Evolutionary conservation across 1,284 basidiomycete genomes (phyloP).

Genomic region (Cutaneotrichosporon dermatis): DNA sequence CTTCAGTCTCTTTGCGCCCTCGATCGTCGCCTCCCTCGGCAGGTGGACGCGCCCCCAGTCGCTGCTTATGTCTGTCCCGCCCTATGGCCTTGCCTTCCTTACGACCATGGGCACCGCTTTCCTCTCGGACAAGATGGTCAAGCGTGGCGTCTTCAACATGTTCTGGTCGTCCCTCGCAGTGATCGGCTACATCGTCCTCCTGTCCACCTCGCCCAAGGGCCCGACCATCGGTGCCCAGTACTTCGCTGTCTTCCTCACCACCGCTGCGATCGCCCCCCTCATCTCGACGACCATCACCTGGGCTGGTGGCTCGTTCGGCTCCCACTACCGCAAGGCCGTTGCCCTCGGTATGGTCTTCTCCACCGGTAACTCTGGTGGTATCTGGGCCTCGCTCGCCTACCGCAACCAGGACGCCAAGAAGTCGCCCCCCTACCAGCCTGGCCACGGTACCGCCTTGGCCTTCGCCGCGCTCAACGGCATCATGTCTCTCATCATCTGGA

Average conservation of each 20-base stretch:
- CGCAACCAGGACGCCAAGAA: conserved; percentile 33
- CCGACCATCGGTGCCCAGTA: conserved; percentile 41
- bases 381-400: conserved; percentile 50
- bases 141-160: conserved; percentile 50
- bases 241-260: conserved; percentile 51
- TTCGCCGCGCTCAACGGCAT: conserved; percentile 43
- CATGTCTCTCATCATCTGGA: conserved; percentile 38
- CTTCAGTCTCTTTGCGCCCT: conserved; percentile 46
- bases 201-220: conserved; percentile 4
- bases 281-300: conserved; percentile 52
- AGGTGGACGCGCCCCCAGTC: conserved; percentile 45
- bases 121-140: conserved; percentile 44
- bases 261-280: conserved; percentile 46
- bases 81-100: conserved; percentile 53
- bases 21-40: conserved; percentile 49
- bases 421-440: conserved; percentile 35
- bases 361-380: conserved; percentile 51
- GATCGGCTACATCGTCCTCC: conserved; percentile 47
- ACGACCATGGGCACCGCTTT: conserved; percentile 50
- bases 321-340: conserved; percentile 48
- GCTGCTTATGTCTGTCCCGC: conserved; percentile 47
- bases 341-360: conserved; percentile 53
- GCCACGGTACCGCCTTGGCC: conserved; percentile 46
- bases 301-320: conserved; percentile 48
- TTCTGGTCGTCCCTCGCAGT: conserved; percentile 46